Conservation (phyloP, 257 asterid species). For the Eucommia ulmoides region DNA sequence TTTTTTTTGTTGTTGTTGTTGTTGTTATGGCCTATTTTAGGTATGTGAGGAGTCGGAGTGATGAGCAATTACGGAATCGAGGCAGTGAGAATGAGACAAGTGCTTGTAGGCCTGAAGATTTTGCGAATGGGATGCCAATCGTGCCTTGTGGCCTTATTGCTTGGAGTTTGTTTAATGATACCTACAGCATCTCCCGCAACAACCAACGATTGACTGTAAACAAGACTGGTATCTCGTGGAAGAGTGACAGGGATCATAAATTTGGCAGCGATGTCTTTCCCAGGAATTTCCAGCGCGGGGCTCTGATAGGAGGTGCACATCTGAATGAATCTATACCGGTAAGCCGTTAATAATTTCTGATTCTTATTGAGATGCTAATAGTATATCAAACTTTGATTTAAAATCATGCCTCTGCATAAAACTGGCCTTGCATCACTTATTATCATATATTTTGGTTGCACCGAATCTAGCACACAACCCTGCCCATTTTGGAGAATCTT, state of each 20-base stretch:
- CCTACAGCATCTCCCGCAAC: conserved; percentile 43
- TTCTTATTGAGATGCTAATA: too few species aligned
- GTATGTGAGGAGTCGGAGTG: conserved; percentile 94
- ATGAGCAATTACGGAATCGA: conserved; percentile 58
- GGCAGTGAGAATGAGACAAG: conserved; percentile 19
- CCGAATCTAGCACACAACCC: too few species aligned
- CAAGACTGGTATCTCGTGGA: conserved; percentile 75
- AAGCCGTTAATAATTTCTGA: conserved; percentile 13
- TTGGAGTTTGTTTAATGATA: conserved; percentile 91
- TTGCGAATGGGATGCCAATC: conserved; percentile 31
- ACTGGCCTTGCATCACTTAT: too few species aligned
- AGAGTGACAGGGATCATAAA: conserved; percentile 88
- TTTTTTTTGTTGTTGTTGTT: not conserved
- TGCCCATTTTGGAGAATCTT: too few species aligned
- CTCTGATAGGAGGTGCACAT: conserved; percentile 50
- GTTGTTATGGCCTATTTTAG: conserved; percentile 18
- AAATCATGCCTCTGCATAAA: too few species aligned
- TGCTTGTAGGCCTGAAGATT: conserved; percentile 76
- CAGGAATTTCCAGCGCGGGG: conserved; percentile 57
- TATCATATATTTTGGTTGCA: too few species aligned
- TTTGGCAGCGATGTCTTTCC: conserved; percentile 79
- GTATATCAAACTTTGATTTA: too few species aligned
- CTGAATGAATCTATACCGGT: conserved; percentile 46
- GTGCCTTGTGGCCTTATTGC: conserved; percentile 99
- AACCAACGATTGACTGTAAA: conserved; percentile 42